phyloP scores from a whole-genome alignment of 106 monocot species.

The Agapanthus africanus region DNA sequence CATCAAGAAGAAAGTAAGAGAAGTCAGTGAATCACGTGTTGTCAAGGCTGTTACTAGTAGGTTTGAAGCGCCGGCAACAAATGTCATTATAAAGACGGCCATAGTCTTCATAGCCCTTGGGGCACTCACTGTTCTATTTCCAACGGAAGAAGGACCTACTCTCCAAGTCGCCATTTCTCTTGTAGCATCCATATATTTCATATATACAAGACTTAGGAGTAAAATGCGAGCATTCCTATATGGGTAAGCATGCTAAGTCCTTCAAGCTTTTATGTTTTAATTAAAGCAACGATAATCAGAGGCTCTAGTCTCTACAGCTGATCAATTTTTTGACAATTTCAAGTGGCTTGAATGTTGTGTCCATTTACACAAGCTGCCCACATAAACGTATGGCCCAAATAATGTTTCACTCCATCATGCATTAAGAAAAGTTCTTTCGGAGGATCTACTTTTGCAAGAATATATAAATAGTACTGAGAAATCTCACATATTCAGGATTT shows the following conservation, averaged over 20 bases:
- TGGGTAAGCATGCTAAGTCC: constrained; percentile 45
- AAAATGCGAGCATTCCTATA: constrained; percentile 64
- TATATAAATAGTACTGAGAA: background rate
- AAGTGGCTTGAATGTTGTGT: background rate
- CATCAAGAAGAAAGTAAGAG: constrained; percentile 73
- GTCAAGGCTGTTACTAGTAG: constrained; percentile 63
- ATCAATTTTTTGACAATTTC: background rate
- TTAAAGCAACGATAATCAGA: too few relatives aligned
- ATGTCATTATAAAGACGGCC: constrained; percentile 64
- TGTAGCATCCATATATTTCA: constrained; percentile 74
- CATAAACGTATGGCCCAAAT: background rate
- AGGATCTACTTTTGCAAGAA: background rate
- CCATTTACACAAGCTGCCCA: background rate
- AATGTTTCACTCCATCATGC: constrained; percentile 2
- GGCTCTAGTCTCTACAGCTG: background rate
- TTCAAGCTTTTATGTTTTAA: constrained; percentile 2
- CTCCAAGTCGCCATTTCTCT: constrained; percentile 90
- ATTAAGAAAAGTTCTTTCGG: background rate
- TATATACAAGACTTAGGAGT: constrained; percentile 56
- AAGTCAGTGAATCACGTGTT: constrained; percentile 60
- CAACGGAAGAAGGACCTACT: constrained; percentile 97
- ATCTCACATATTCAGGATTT: background rate
- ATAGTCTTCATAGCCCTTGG: constrained; percentile 59
- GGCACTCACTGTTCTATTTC: constrained; percentile 74
- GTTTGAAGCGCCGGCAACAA: constrained; percentile 65